Evolutionary conservation across 352 stramenopile species (phyloP).

Genomic region (Elongisporangium senticosum): DNA sequence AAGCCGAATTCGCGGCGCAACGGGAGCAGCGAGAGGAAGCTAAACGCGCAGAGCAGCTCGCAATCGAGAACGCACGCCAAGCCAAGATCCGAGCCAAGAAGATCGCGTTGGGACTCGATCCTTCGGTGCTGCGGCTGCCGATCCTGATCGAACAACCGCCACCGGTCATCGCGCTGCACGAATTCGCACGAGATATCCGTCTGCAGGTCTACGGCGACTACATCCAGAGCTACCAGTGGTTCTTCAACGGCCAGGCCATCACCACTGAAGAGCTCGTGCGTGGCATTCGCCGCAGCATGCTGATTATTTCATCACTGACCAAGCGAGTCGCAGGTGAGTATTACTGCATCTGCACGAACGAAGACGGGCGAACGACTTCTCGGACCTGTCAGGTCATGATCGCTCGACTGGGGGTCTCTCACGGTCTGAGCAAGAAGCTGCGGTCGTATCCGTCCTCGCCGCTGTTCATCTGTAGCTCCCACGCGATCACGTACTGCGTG

Average conservation of each 20-base stretch:
- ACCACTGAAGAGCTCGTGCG: slow-evolving; percentile 5
- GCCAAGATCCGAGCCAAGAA: slow-evolving; percentile 51
- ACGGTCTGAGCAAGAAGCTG: slow-evolving; percentile 20
- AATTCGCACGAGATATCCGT: slow-evolving; percentile 15
- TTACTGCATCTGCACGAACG: slow-evolving; percentile 57
- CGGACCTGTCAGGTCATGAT: slow-evolving; percentile 26
- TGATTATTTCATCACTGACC: slow-evolving; percentile 33
- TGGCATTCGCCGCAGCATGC: slow-evolving; percentile 24
- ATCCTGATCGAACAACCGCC: slow-evolving; percentile 25
- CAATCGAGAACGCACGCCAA: slow-evolving; percentile 30
- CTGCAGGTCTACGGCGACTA: slow-evolving; percentile 39
- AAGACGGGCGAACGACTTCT: slow-evolving; percentile 38
- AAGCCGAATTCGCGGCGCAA: slow-evolving; percentile 20
- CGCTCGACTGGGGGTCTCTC: slow-evolving; percentile 15
- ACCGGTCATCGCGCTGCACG: slow-evolving; percentile 15
- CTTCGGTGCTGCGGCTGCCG: slow-evolving; percentile 30
- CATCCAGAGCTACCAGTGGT: slow-evolving; percentile 41
- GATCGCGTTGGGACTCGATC: slow-evolving; percentile 49
- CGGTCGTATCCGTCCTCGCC: slow-evolving; percentile 18
- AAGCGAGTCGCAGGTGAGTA: slow-evolving; percentile 46
- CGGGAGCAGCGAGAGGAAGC: slow-evolving; percentile 24
- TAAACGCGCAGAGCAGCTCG: slow-evolving; percentile 21
- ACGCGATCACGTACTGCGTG: slow-evolving; percentile 11
- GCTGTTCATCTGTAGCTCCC: slow-evolving; percentile 13
- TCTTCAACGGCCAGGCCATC: slow-evolving; percentile 30